A percentile compares a stretch with the other conserved stretches of the same genome.
These are phyloP conservation scores for Backusella tuberculispora DNA, from an alignment of 192 early-diverging fungal genomes.

Conservation along the genomic window DNA sequence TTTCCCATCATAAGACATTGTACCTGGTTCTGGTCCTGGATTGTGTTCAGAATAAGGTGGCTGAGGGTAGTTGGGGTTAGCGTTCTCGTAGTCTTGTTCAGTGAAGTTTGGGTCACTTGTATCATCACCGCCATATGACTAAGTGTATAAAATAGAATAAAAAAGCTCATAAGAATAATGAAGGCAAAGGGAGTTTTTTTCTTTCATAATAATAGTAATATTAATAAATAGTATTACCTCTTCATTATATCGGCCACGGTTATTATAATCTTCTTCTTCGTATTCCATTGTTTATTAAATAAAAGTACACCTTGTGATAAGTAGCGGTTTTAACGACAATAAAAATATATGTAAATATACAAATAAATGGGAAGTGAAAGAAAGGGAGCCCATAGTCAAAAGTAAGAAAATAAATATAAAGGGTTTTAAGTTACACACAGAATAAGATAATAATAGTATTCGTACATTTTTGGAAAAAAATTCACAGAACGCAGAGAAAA, in stretches of 20 bases:
- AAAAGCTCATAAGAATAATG: neutral
- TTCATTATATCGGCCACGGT: neutral
- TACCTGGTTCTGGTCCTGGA: slow-evolving; percentile 25
- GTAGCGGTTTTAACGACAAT: no score
- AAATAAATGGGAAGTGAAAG: no score
- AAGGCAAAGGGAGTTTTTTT: neutral
- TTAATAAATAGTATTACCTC: neutral
- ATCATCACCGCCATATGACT: slow-evolving; percentile 7
- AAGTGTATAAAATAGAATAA: neutral
- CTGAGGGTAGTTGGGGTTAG: slow-evolving; percentile 33
- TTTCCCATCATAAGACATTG: neutral
- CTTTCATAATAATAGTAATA: neutral
- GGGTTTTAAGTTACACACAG: no score
- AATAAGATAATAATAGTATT: no score
- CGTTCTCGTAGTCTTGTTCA: slow-evolving; percentile 11
- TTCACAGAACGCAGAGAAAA: no score
- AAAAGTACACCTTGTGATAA: no score
- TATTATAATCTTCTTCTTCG: slow-evolving; percentile 6
- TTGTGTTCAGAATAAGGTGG: slow-evolving; percentile 35
- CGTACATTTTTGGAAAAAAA: no score
- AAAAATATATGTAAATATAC: no score
- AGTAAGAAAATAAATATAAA: no score
- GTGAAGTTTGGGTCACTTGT: slow-evolving; percentile 4
- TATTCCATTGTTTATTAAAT: neutral
- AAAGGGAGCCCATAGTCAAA: no score